Evolutionary conservation across 2,329 filamentous ascomycete species (phyloP), one percentile per base, ranked within the genome.

Genomic region (Diplodia scrobiculata): DNA sequence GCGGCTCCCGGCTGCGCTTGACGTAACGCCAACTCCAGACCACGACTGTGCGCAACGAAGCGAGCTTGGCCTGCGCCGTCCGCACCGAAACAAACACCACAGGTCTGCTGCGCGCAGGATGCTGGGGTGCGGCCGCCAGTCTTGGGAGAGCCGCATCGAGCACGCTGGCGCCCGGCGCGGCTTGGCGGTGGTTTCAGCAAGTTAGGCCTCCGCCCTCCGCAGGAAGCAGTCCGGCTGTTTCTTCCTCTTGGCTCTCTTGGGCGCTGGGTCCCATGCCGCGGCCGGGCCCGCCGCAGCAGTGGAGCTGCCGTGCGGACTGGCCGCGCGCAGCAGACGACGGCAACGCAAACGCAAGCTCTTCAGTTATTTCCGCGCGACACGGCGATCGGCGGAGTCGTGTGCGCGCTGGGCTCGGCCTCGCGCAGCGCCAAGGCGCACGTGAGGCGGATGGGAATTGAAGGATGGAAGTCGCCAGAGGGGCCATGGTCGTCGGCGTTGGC

Each of bases 171-270:
- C 7, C 27, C 19, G 54, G 34, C 17, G 29, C 41, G 54, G 27
- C 58, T 62, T 62, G 58, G 58, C 58, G 17, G n/a, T n/a, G 13
- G 58, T 62, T 62, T 62, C 58, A 62, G 55, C 55, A 47, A 6
- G 38, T 60, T 5, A 41, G 19, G 36, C 55, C 55, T 38, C 38
- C 38, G 34, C 34, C 34, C 34, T 36, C 34, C 10, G 7, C 34
- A 36, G 2, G 34, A 36, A 36, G 38, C 21, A 25, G 21, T 2
- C 21, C 21, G 21, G 21, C 21, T 25, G 21, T 32, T 59, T 38
- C 47, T 59, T 59, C 38, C 54, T 3, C 58, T 62, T 62, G 58
- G 58, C 58, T 36, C 25, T 36, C n/a, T 19, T 13, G 54, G 38
- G 29, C n/a, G 19, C 14, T 13, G 38, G 55, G 55, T 13, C 55